These are phyloP conservation scores for Carex pumila DNA, from an alignment of 176 grass and related monocot genomes.

Conservation along the genomic window DNA sequence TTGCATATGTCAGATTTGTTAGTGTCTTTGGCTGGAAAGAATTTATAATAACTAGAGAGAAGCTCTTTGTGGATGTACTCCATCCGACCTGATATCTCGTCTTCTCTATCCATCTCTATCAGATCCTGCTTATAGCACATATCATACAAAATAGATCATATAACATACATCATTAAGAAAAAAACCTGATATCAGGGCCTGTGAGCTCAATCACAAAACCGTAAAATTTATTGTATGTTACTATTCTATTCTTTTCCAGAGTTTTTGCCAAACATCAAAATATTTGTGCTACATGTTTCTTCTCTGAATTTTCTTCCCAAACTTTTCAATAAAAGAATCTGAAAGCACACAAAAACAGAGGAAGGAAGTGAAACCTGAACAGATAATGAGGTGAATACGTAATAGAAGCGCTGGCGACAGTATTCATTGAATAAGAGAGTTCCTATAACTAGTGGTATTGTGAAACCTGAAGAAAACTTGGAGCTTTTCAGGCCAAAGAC, in stretches of 20 bases:
- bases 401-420: slow-evolving; percentile 52
- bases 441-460: slow-evolving; percentile 51
- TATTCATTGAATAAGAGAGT: slow-evolving; percentile 88
- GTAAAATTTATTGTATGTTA: not conserved
- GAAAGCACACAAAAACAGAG: not conserved
- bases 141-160: not conserved
- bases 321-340: too few species aligned
- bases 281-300: not conserved
- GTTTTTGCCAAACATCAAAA: not conserved
- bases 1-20: not conserved
- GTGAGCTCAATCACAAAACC: not conserved
- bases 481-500: slow-evolving; percentile 67
- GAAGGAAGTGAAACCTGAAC: slow-evolving; percentile 48
- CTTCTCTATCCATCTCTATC: slow-evolving; percentile 82
- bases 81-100: slow-evolving; percentile 69
- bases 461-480: slow-evolving; percentile 38
- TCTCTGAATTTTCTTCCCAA: not conserved
- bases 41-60: slow-evolving; percentile 55
- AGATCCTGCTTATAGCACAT: slow-evolving; percentile 49
- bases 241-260: not conserved
- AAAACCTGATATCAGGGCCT: not conserved
- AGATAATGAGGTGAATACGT: slow-evolving; percentile 61
- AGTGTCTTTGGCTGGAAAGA: not conserved
- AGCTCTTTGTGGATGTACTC: slow-evolving; percentile 75
- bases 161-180: not conserved